Percentiles rank a stretch among this genome's conserved stretches.
Evolutionary conservation across 257 asterid species (phyloP).

Genomic region (Coffea eugenioides): DNA sequence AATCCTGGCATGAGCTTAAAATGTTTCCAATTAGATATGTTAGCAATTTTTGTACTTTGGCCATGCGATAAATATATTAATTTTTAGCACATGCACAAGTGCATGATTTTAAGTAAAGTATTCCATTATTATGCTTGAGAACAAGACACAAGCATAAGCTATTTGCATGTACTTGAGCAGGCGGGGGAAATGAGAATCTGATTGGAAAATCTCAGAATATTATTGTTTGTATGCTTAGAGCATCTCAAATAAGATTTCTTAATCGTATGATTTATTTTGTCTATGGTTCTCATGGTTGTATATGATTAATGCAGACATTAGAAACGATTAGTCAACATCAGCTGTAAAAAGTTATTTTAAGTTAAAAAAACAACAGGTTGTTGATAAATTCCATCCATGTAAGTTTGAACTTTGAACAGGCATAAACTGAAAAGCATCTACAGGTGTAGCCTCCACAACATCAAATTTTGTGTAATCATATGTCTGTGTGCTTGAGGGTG

Average conservation of each 20-base stretch:
- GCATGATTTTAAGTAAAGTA: conserved; percentile 4
- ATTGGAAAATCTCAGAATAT: conserved; percentile 6
- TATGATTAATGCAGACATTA: background rate
- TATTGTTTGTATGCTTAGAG: no score
- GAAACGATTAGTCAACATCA: background rate
- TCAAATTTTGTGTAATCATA: no score
- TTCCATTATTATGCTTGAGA: conserved; percentile 1
- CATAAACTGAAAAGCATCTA: background rate
- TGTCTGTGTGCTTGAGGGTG: background rate
- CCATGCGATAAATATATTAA: background rate
- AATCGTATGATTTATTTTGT: background rate
- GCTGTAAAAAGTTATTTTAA: background rate
- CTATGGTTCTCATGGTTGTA: background rate
- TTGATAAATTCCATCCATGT: background rate
- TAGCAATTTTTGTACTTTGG: background rate
- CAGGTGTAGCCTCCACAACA: background rate
- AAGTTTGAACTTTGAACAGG: background rate
- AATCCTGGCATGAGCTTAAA: background rate
- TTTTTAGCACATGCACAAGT: conserved; percentile 21
- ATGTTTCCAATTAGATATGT: conserved; percentile 13
- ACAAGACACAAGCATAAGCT: conserved; percentile 9
- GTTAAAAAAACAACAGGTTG: background rate
- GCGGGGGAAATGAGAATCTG: background rate
- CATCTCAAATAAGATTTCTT: background rate
- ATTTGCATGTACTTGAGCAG: conserved; percentile 8